A percentile compares a stretch with the other conserved stretches of the same genome.
Conservation (phyloP, 164 flowering plant genomes). For the Brasenia schreberi region DNA sequence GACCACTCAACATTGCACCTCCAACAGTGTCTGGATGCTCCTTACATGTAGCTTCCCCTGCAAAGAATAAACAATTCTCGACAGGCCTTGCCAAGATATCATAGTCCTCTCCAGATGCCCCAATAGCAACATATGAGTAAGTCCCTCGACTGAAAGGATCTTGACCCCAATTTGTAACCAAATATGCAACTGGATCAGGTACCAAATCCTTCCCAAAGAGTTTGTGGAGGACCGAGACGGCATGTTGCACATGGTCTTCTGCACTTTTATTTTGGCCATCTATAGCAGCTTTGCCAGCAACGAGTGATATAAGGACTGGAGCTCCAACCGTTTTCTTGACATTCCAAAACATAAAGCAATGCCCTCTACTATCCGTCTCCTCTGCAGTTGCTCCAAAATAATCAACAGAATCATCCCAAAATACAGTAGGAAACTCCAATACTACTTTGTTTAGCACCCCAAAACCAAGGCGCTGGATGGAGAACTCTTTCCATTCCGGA, state of each 20-base stretch:
- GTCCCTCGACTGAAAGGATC: slow-evolving; percentile 97
- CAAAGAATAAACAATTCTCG: slow-evolving; percentile 89
- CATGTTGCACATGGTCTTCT: slow-evolving; percentile 73
- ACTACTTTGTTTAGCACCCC: slow-evolving; percentile 95
- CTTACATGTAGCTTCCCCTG: slow-evolving; percentile 99
- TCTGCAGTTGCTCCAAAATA: slow-evolving; percentile 99
- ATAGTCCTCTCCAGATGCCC: slow-evolving; percentile 98
- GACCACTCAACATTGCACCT: slow-evolving; percentile 99
- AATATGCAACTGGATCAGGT: slow-evolving; percentile 87
- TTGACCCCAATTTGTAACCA: slow-evolving; percentile 95
- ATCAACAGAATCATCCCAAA: slow-evolving; percentile 97
- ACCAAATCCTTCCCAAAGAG: slow-evolving; percentile 78
- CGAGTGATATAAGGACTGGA: slow-evolving; percentile 91
- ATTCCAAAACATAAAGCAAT: slow-evolving; percentile 99
- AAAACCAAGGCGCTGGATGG: slow-evolving; percentile 85
- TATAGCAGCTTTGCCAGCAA: slow-evolving; percentile 93
- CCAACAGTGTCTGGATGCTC: slow-evolving; percentile 99
- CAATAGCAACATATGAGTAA: slow-evolving; percentile 95
- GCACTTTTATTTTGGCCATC: slow-evolving; percentile 56
- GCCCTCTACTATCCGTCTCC: slow-evolving; percentile 65
- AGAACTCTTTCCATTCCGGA: slow-evolving; percentile 75
- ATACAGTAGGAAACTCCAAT: slow-evolving; percentile 75
- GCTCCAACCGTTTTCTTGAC: slow-evolving; percentile 89
- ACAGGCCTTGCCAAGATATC: slow-evolving; percentile 87
- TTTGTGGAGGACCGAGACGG: slow-evolving; percentile 68